Percentiles rank a stretch among this genome's conserved stretches.
phyloP scores from a whole-genome alignment of 805 yeast genomes.

The Myxozyma neglecta region DNA sequence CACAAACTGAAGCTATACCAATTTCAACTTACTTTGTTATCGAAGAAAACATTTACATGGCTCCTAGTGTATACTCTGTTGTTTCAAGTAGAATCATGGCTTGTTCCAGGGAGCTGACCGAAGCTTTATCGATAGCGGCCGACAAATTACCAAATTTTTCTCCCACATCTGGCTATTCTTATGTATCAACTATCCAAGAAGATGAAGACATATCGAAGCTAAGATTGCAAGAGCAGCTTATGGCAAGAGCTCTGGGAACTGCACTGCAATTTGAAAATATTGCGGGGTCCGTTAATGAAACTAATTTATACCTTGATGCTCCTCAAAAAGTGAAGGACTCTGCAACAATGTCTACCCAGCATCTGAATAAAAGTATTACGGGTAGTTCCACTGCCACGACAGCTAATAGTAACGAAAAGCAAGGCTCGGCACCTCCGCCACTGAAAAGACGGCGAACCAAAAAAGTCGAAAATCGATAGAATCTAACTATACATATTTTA shows the following conservation, averaged over 20 bases:
- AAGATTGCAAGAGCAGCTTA: constrained; percentile 22
- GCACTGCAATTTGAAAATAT: constrained; percentile 11
- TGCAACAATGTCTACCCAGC: neutral
- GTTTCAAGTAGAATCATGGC: constrained; percentile 68
- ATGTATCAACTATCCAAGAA: constrained; percentile 35
- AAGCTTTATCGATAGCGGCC: constrained; percentile 43
- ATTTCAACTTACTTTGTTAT: constrained; percentile 81
- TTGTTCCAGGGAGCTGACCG: constrained; percentile 47
- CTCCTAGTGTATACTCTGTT: constrained; percentile 74
- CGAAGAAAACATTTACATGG: constrained; percentile 90
- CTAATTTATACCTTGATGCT: constrained; percentile 12
- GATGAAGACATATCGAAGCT: constrained; percentile 20
- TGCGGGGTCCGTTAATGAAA: neutral
- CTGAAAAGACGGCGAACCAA: constrained; percentile 13
- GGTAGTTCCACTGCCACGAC: neutral
- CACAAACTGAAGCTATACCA: constrained; percentile 52
- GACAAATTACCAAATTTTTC: constrained; percentile 51
- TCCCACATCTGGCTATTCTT: constrained; percentile 61
- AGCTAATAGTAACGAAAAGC: neutral
- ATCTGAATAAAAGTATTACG: neutral
- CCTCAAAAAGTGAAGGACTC: constrained; percentile 2
- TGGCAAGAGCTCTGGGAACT: constrained; percentile 33
- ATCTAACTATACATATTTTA: neutral
- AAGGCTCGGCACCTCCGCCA: constrained; percentile 5
- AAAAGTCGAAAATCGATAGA: constrained; percentile 7